Evolutionary conservation across 805 yeast species (phyloP).

Genomic region (Grigorovia humatica): DNA sequence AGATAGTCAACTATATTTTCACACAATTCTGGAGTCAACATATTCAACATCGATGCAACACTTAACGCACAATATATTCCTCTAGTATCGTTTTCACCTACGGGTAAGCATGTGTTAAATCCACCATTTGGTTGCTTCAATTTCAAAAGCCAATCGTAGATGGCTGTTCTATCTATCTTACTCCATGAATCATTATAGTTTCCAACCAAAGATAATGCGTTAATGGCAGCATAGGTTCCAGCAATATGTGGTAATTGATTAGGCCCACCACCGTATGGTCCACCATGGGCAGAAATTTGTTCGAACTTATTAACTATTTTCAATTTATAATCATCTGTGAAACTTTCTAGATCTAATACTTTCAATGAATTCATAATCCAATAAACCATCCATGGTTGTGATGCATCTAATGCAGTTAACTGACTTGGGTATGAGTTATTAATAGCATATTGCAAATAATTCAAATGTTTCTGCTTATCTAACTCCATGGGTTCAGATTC

Average conservation of each 20-base stretch:
- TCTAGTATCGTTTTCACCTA: constrained; percentile 79
- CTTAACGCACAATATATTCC: constrained; percentile 82
- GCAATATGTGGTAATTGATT: constrained; percentile 81
- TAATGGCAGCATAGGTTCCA: constrained; percentile 66
- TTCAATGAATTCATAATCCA: constrained; percentile 61
- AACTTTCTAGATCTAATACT: constrained; percentile 29
- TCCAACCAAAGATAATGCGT: constrained; percentile 47
- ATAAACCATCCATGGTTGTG: constrained; percentile 84
- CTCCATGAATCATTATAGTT: constrained; percentile 34
- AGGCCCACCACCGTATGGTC: constrained; percentile 82
- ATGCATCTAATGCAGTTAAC: constrained; percentile 62
- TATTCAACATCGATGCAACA: constrained; percentile 53
- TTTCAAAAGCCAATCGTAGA: constrained; percentile 54
- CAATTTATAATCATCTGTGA: constrained; percentile 20
- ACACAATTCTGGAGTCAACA: constrained; percentile 50
- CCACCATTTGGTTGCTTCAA: constrained; percentile 67
- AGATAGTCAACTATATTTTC: constrained; percentile 52
- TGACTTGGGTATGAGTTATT: constrained; percentile 38
- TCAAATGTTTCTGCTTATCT: constrained; percentile 31
- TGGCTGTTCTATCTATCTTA: constrained; percentile 34
- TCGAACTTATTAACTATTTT: constrained; percentile 26
- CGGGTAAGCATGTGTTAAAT: constrained; percentile 32
- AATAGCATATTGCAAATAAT: constrained; percentile 35
- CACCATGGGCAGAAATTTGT: constrained; percentile 28
- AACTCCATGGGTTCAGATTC: constrained; percentile 6